These are phyloP conservation scores for Suhomyces canberraensis DNA, from an alignment of 805 yeast species.

Conservation along the genomic window DNA sequence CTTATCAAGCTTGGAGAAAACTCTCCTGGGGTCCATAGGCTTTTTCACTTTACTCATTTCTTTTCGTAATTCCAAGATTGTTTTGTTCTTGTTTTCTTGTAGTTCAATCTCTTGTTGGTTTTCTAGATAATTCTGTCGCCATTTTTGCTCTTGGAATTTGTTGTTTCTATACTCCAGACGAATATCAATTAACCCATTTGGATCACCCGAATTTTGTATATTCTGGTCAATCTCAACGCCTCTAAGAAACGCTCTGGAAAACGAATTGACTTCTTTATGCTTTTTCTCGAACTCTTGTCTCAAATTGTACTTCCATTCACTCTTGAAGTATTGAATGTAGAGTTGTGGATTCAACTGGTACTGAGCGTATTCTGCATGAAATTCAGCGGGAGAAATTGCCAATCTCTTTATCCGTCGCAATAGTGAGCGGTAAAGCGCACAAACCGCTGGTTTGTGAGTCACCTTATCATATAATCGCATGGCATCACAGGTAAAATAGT, in stretches of 20 bases:
- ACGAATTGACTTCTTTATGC: background rate
- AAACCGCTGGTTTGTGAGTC: background rate
- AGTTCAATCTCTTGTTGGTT: conserved; percentile 5
- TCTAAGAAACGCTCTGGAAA: background rate
- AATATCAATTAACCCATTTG: background rate
- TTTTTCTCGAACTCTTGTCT: conserved; percentile 2
- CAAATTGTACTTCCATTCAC: conserved; percentile 2
- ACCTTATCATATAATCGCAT: conserved; percentile 1
- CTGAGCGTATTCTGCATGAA: conserved; percentile 1
- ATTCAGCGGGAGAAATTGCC: background rate
- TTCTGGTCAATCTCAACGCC: conserved; percentile 1
- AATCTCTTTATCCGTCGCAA: conserved; percentile 2
- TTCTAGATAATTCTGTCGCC: conserved; percentile 16
- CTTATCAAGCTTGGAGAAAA: conserved; percentile 5
- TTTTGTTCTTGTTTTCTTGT: conserved; percentile 9
- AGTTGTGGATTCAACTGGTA: conserved; percentile 1
- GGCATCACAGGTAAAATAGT: no score
- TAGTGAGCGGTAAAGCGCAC: conserved; percentile 3
- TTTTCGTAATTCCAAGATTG: conserved; percentile 5
- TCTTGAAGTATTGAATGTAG: conserved; percentile 2
- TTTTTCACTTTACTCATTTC: conserved; percentile 2
- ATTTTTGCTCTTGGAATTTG: conserved; percentile 10
- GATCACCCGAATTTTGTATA: background rate
- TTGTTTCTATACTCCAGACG: conserved; percentile 2
- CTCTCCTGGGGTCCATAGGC: conserved; percentile 3